phyloP scores from a whole-genome alignment of 352 stramenopile genomes.

The Phytopythium helicoides region DNA sequence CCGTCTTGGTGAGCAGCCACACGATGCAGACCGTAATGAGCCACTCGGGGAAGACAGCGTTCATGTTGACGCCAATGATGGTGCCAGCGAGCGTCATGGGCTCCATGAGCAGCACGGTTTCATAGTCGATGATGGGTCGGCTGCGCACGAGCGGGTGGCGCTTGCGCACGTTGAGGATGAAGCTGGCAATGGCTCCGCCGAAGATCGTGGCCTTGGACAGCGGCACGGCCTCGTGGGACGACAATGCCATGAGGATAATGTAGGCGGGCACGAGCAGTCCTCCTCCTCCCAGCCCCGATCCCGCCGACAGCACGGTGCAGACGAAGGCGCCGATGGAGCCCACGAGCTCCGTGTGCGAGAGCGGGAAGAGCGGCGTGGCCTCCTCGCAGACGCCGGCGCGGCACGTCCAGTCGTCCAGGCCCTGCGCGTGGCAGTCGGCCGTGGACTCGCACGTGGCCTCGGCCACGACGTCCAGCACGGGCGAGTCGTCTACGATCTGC shows the following conservation, averaged over 20 bases:
- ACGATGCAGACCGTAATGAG: constrained; percentile 81
- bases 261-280: constrained; percentile 76
- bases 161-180: constrained; percentile 65
- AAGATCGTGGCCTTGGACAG: constrained; percentile 86
- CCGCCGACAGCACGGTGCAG: constrained; percentile 53
- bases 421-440: constrained; percentile 45
- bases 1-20: constrained; percentile 70
- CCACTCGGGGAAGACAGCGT: constrained; percentile 81
- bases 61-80: constrained; percentile 87
- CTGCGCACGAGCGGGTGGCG: constrained; percentile 59
- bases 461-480: constrained; percentile 22
- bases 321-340: constrained; percentile 70
- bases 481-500: constrained; percentile 30
- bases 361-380: constrained; percentile 50
- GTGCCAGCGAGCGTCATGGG: constrained; percentile 84
- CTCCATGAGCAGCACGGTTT: constrained; percentile 84
- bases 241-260: constrained; percentile 72
- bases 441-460: constrained; percentile 36
- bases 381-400: constrained; percentile 46
- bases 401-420: constrained; percentile 38
- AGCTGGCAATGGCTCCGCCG: constrained; percentile 71
- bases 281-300: constrained; percentile 71
- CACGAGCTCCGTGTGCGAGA: constrained; percentile 46
- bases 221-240: constrained; percentile 77
- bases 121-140: constrained; percentile 78